Evolutionary conservation across 768 basidiomycete species (phyloP), one percentile per base, ranked within the genome.

Genomic region (Goffeauzyma gilvescens): DNA sequence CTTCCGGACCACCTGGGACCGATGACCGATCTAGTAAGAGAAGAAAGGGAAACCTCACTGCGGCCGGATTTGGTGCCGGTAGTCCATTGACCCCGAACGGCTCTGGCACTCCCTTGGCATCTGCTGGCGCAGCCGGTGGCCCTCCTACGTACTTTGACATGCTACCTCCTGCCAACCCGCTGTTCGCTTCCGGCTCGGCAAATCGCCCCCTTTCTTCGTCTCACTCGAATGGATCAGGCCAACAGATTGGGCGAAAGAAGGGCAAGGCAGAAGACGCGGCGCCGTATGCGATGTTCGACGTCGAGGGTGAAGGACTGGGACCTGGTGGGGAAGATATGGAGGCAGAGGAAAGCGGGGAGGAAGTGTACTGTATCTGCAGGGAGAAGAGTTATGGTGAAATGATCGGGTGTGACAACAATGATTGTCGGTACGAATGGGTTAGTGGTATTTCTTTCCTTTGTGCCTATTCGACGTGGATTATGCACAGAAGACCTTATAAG

Each of bases 391-490:
- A 79, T 53, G 87, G 87, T 27, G 80, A 87, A 66, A 90, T 93
- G 86, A 82, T 93, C 53, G 86, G 78, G 18, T 93, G 86, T 60
- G 86, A 93, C 60, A 81, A 78, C 54, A 66, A 68, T 14, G 69
- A 71, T 33, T 90, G 86, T 65, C 75, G 78, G 53, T 69, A 70
- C 45, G 85, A 89, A 78, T 93, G 86, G 86, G 86, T 89, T 52
- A 59, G 81, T 77, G 24, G 23, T 32, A 31, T 35, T n/a, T 33
- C 20, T 36, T 41, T 26, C n/a, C n/a, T n/a, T n/a, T n/a, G n/a
- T n/a, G n/a, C n/a, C n/a, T 41, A 50, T 28, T 33, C 28, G 21
- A 32, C n/a, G 13, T 21, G 12, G 10, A 7, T 10, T 23, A 5
- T 24, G 7, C n/a, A 8, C 22, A 34, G 27, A 44, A n/a, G n/a